Conservation (phyloP, 805 yeast genomes). For the Teunomyces cretensis region DNA sequence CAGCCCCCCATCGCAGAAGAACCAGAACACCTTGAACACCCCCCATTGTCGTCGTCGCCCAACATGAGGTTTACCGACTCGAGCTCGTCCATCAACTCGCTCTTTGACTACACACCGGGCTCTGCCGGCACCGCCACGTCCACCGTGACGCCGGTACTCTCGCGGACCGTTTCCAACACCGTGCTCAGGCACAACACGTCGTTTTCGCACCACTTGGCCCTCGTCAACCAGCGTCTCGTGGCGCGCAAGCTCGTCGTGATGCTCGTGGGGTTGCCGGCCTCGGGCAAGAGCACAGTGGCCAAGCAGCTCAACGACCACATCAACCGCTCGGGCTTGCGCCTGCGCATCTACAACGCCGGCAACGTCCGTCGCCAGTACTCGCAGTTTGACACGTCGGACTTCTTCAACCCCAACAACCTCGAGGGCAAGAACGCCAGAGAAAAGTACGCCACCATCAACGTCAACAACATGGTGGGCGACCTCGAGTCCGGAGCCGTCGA, state of each 20-base stretch:
- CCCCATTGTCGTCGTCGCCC: too few species aligned
- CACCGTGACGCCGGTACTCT: slow-evolving; percentile 18
- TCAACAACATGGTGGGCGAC: slow-evolving; percentile 31
- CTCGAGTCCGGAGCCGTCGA: slow-evolving; percentile 23
- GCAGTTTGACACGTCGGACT: slow-evolving; percentile 31
- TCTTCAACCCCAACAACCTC: slow-evolving; percentile 37
- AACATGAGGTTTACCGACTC: slow-evolving; percentile 12
- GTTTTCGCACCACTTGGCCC: neutral
- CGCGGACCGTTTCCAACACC: slow-evolving; percentile 11
- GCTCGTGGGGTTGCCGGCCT: slow-evolving; percentile 43
- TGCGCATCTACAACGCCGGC: slow-evolving; percentile 50
- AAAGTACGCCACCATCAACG: slow-evolving; percentile 33
- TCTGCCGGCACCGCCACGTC: slow-evolving; percentile 8
- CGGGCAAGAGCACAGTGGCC: slow-evolving; percentile 41
- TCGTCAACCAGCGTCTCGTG: slow-evolving; percentile 7
- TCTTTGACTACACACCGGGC: slow-evolving; percentile 20
- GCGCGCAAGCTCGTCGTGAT: slow-evolving; percentile 24
- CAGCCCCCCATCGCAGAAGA: neutral
- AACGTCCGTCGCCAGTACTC: slow-evolving; percentile 43
- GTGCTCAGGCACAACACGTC: neutral
- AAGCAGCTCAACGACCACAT: slow-evolving; percentile 31
- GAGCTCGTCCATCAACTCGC: slow-evolving; percentile 28
- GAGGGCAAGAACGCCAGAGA: slow-evolving; percentile 34
- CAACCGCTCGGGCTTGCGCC: slow-evolving; percentile 20
- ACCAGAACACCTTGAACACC: neutral